Percentiles rank a stretch among this genome's conserved stretches.
Evolutionary conservation across 108 stramenopile species (phyloP).

Genomic region (Aurantiochytrium sp.): DNA sequence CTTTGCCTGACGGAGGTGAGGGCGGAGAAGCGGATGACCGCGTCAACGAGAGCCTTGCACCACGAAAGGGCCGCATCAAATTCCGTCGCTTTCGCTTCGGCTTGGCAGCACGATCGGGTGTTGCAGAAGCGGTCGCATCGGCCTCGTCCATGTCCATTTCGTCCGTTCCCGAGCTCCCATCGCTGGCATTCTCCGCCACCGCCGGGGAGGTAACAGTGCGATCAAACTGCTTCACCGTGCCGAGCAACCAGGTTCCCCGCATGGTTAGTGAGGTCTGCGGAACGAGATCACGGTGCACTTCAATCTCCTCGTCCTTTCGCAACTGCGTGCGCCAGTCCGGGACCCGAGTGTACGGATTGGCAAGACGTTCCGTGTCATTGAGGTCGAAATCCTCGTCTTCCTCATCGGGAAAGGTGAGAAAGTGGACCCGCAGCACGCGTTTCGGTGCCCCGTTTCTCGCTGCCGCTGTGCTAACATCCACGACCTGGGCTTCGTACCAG

Average conservation of each 20-base stretch:
- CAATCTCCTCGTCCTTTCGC: neutral
- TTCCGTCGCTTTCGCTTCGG: neutral
- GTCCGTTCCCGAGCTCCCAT: neutral
- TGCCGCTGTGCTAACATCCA: neutral
- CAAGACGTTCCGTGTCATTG: neutral
- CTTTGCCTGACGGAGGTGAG: neutral
- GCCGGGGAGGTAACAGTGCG: neutral
- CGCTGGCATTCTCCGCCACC: neutral
- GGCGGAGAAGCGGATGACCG: neutral
- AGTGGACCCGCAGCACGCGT: neutral
- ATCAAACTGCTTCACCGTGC: neutral
- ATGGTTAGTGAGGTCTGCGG: neutral
- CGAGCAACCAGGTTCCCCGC: neutral
- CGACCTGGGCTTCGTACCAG: neutral
- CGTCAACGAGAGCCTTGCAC: neutral
- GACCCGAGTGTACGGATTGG: neutral
- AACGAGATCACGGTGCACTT: neutral
- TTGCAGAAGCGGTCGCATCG: neutral
- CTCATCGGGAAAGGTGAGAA: neutral
- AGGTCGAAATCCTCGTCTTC: constrained; percentile 1
- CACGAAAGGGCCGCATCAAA: neutral
- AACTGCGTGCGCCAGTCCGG: constrained; percentile 19
- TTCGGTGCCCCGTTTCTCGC: neutral
- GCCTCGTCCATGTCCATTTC: neutral
- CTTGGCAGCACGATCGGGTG: neutral